Base-by-base conservation (phyloP, 176 grass and related monocot genomes). In the Puccinellia tenuiflora region DNA sequence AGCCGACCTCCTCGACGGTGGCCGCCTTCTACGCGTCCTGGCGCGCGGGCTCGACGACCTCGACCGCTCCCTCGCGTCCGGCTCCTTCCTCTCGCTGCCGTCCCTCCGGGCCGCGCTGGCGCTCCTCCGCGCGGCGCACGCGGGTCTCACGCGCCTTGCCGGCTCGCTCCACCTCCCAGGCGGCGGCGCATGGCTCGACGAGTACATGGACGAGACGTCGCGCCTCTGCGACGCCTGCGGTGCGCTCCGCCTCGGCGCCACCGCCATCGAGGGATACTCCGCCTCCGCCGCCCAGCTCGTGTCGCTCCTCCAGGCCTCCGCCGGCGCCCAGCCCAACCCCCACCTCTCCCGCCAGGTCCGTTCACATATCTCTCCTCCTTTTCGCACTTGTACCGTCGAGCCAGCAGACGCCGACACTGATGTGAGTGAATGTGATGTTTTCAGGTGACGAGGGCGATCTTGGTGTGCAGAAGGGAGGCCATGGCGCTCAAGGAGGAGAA, bases 171-270 rank as follows among this genome's bases (percentile, higher is more conserved):
- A 93, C 82, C 88, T 98, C 42, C 95, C 92, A 5, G 90, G 75
- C 1, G 95, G 95, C 5, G 95, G 87, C 13, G 86, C 84, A 0
- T 98, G 95, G 95, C 90, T 94, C 5, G 95, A 97, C 65, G 95
- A 97, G 68, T 97, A 94, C 90, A 97, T 97, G 95, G 92, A 97
- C 86, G 95, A 97, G 90, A 90, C 89, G 46, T 92, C 95, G 3
- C 75, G 90, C 35, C 88, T 97, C 73, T 97, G 90, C 90, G 90
- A 97, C 31, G 86, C 85, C 4, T 94, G 92, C 78, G 81, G 91
- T 29, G 86, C 88, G 22, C 87, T 97, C 46, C 93, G 91, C 55
- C 78, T 76, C 10, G 95, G 92, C 79, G 73, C 90, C 75, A 42
- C 90, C 15, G 84, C 84, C 84, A 81, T 97, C 90, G 95, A 97